phyloP scores from a whole-genome alignment of 805 yeast species.

The Candida nitratophila region DNA sequence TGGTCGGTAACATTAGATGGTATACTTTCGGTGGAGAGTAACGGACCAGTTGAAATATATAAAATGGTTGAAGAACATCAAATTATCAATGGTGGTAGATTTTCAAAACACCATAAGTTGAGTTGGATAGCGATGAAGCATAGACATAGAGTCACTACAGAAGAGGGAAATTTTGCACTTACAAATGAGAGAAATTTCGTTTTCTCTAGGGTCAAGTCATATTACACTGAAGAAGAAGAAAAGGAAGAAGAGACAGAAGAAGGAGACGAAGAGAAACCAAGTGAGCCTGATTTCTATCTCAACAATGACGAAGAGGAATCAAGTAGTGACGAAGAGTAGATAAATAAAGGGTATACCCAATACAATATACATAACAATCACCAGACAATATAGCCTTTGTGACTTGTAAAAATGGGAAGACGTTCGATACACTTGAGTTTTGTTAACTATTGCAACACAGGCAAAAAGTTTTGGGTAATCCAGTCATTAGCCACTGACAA shows the following conservation, averaged over 20 bases:
- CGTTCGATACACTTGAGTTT: too few species aligned
- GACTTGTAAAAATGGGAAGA: too few species aligned
- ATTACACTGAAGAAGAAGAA: neutral
- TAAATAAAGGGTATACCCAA: neutral
- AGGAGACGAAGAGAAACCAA: neutral
- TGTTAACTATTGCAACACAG: too few species aligned
- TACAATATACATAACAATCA: too few species aligned
- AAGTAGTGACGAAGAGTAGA: neutral
- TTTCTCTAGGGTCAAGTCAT: slow-evolving; percentile 53
- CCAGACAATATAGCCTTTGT: too few species aligned
- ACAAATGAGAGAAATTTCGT: slow-evolving; percentile 73
- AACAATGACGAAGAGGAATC: neutral
- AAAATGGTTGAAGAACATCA: slow-evolving; percentile 55
- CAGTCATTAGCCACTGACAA: too few species aligned
- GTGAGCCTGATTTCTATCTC: neutral
- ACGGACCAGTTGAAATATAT: slow-evolving; percentile 56
- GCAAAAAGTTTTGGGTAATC: too few species aligned
- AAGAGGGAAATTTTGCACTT: slow-evolving; percentile 41
- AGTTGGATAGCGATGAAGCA: slow-evolving; percentile 65
- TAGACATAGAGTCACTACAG: slow-evolving; percentile 46
- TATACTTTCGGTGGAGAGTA: slow-evolving; percentile 38
- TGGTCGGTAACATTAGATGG: slow-evolving; percentile 57
- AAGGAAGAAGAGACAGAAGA: neutral
- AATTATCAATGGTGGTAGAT: slow-evolving; percentile 51
- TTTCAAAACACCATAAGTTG: slow-evolving; percentile 57